These are phyloP conservation scores for Seiridium cupressi DNA, from an alignment of 2,329 filamentous ascomycete species.

Conservation along the genomic window DNA sequence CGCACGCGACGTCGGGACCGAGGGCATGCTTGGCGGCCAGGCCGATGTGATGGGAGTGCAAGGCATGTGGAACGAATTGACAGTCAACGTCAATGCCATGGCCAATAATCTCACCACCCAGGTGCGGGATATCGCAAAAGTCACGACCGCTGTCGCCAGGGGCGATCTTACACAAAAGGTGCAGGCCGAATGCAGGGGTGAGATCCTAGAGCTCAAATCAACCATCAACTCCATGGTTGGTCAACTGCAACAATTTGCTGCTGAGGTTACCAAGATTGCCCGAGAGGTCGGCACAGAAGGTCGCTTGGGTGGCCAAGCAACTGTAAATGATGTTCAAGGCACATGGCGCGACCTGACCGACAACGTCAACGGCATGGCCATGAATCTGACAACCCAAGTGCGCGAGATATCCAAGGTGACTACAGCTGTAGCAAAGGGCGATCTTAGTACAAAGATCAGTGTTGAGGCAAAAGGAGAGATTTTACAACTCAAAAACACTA, in stretches of 20 bases:
- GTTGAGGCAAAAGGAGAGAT: slow-evolving; percentile 95
- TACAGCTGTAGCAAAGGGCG: slow-evolving; percentile 89
- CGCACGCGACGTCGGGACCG: slow-evolving; percentile 79
- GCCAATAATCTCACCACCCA: slow-evolving; percentile 83
- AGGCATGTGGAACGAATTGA: slow-evolving; percentile 87
- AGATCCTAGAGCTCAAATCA: slow-evolving; percentile 91
- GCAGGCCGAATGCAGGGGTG: slow-evolving; percentile 86
- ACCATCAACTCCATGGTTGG: slow-evolving; percentile 99
- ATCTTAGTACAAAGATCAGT: slow-evolving; percentile 93
- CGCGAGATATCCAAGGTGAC: slow-evolving; percentile 97
- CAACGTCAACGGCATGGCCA: slow-evolving; percentile 95
- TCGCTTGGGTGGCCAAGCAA: slow-evolving; percentile 89
- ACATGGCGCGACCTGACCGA: slow-evolving; percentile 96
- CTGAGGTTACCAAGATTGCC: slow-evolving; percentile 94
- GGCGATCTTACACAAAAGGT: slow-evolving; percentile 97
- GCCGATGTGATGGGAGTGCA: slow-evolving; percentile 81
- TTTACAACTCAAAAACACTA: slow-evolving; percentile 90
- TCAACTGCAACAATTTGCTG: slow-evolving; percentile 92
- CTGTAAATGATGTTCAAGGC: slow-evolving; percentile 92
- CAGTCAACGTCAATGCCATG: slow-evolving; percentile 85
- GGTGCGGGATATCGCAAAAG: slow-evolving; percentile 91
- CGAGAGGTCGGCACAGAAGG: slow-evolving; percentile 96
- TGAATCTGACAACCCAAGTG: slow-evolving; percentile 96
- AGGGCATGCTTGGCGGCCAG: slow-evolving; percentile 79
- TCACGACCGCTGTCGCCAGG: slow-evolving; percentile 69